Evolutionary conservation across 106 monocot genomes (phyloP).

Genomic region (Phalaenopsis aphrodite): DNA sequence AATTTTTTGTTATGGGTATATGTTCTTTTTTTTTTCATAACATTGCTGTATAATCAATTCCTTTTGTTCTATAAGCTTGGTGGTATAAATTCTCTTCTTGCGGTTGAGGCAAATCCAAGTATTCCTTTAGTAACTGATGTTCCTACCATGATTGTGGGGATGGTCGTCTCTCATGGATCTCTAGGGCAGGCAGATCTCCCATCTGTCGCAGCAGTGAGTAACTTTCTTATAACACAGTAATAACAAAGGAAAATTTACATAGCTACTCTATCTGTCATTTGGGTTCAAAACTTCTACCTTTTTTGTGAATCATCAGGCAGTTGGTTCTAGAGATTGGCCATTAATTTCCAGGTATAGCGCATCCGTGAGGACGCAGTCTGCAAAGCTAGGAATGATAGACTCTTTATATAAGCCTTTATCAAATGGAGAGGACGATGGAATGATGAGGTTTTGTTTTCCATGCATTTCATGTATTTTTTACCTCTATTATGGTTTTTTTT

Average conservation of each 20-base stretch:
- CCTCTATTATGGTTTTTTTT: neutral
- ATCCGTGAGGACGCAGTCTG: slow-evolving; percentile 66
- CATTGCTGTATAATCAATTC: neutral
- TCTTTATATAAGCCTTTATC: slow-evolving; percentile 47
- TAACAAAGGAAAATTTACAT: neutral
- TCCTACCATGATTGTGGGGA: slow-evolving; percentile 74
- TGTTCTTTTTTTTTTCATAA: neutral
- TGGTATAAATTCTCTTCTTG: slow-evolving; percentile 50
- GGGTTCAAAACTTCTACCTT: neutral
- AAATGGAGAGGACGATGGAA: slow-evolving; percentile 62
- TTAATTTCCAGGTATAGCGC: slow-evolving; percentile 68
- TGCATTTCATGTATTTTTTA: neutral
- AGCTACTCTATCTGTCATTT: neutral
- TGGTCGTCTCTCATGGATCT: slow-evolving; percentile 71
- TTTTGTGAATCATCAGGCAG: slow-evolving; percentile 36
- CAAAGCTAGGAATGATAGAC: slow-evolving; percentile 72
- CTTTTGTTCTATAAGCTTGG: slow-evolving; percentile 37
- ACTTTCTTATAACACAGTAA: neutral
- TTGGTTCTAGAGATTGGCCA: slow-evolving; percentile 78
- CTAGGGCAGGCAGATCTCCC: slow-evolving; percentile 50
- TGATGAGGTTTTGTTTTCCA: slow-evolving; percentile 30
- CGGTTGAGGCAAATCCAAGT: slow-evolving; percentile 22
- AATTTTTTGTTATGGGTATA: neutral
- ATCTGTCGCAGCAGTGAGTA: slow-evolving; percentile 71
- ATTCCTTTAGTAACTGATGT: slow-evolving; percentile 42